Evolutionary conservation across 2,329 filamentous ascomycete genomes (phyloP), one percentile per base, ranked within the genome.

Genomic region (Colletotrichum orbiculare): DNA sequence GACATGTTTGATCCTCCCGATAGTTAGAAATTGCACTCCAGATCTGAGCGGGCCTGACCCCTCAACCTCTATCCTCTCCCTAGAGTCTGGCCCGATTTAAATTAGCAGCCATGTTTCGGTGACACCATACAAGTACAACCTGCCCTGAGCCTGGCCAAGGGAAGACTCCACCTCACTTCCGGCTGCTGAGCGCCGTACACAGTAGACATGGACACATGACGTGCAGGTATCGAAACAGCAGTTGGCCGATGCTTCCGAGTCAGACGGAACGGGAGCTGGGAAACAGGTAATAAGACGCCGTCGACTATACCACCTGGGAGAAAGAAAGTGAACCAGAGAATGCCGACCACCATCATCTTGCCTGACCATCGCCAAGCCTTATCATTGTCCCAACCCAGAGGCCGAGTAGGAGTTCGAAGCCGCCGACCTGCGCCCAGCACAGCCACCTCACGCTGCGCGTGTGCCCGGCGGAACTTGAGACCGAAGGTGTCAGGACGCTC

Each of bases 1-100:
- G 54, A 52, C 25, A 8, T 54, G 55, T 54, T 60, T 60, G 49
- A 60, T 64, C 60, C 43, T 64, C 42, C 60, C 49, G 60, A 43
- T 53, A 37, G 25, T 25, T 25, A 25, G 41, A 53, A 47, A 55
- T 65, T 48, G 33, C 50, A 50, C 47, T 41, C 46, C 38, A 56
- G 35, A 53, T 57, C 58, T 38, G 41, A 46, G 46, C 33, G 41
- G 52, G 35, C 38, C 15, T 52, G 9, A 12, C 41, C 55, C 47
- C 52, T 53, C 46, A 13, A 17, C 43, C 54, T 8, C 42, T 17
- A n/a, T 43, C 13, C 17, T 38, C 25, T 25, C 54, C 56, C 49
- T 45, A 39, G 17, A 33, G 34, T 43, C 45, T 25, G 38, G 39
- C n/a, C 47, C 33, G 39, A 45, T 39, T 55, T 41, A 61, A 61